These are phyloP conservation scores for Salix arbutifolia DNA, from an alignment of 345 rosid genomes.

Conservation along the genomic window DNA sequence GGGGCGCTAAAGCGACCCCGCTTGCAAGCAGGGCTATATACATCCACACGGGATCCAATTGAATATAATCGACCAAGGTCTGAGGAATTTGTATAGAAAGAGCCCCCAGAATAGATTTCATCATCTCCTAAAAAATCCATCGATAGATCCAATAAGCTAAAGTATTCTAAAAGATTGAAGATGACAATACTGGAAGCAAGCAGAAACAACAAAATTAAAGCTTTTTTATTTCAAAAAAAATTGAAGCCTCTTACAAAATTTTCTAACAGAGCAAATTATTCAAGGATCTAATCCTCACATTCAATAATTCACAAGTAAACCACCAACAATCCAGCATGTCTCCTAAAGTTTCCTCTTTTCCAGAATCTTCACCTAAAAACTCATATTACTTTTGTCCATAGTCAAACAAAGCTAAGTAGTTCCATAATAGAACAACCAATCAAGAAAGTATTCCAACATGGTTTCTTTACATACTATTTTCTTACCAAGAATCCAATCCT, in stretches of 20 bases:
- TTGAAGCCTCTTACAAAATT: not conserved
- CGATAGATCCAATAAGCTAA: constrained; percentile 17
- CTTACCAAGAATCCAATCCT: not conserved
- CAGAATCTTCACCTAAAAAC: not conserved
- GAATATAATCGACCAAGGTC: constrained; percentile 43
- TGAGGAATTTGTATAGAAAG: constrained; percentile 34
- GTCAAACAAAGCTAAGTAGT: not conserved
- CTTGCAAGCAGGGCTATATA: constrained; percentile 52
- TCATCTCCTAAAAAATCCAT: constrained; percentile 50
- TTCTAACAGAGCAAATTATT: not conserved
- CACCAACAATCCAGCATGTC: not conserved
- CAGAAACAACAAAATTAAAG: not conserved
- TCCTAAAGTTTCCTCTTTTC: not conserved
- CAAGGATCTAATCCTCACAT: not conserved
- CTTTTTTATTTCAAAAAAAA: not conserved
- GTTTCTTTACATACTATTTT: not conserved
- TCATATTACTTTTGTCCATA: not conserved
- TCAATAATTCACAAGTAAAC: not conserved
- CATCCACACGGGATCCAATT: constrained; percentile 39
- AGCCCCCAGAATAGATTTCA: constrained; percentile 53
- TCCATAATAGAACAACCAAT: not conserved
- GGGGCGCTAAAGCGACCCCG: constrained; percentile 54
- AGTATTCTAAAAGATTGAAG: not conserved
- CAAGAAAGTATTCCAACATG: not conserved
- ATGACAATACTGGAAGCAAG: not conserved